Conservation (phyloP, 768 basidiomycete genomes). For the Kockovaella imperatae region DNA sequence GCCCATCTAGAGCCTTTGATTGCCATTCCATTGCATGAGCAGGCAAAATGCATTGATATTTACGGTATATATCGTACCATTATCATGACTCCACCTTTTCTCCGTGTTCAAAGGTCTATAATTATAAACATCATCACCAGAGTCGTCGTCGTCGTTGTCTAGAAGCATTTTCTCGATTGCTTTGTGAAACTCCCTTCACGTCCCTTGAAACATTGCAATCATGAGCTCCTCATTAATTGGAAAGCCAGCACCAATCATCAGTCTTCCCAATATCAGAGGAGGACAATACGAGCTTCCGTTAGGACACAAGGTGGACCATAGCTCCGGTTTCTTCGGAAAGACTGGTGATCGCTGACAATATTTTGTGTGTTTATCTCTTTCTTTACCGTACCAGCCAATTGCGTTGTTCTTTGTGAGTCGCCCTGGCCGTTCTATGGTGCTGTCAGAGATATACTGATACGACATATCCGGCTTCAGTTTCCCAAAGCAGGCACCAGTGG, state of each 20-base stretch:
- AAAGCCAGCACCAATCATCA: constrained; percentile 59
- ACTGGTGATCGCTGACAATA: constrained; percentile 48
- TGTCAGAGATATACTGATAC: not conserved
- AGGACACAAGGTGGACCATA: constrained; percentile 32
- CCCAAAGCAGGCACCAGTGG: constrained; percentile 56
- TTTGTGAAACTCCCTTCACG: not conserved
- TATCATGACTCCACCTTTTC: no score
- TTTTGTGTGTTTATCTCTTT: not conserved
- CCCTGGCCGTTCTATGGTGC: constrained; percentile 45
- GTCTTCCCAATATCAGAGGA: constrained; percentile 56
- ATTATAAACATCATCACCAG: constrained; percentile 46
- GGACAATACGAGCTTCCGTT: constrained; percentile 52
- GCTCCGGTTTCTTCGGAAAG: not conserved
- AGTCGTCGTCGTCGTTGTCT: no score
- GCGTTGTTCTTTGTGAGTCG: constrained; percentile 62
- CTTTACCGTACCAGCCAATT: constrained; percentile 58
- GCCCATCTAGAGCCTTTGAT: no score
- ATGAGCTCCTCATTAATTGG: constrained; percentile 59
- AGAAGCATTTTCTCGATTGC: not conserved
- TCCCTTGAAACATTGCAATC: no score
- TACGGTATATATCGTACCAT: no score
- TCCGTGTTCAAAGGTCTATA: no score
- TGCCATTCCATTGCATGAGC: no score
- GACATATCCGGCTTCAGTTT: constrained; percentile 9
- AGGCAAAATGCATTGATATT: no score